A percentile compares a stretch with the other conserved stretches of the same genome.
Conservation (phyloP, 768 basidiomycete genomes). For the Agaricus sinodeliciosus region DNA sequence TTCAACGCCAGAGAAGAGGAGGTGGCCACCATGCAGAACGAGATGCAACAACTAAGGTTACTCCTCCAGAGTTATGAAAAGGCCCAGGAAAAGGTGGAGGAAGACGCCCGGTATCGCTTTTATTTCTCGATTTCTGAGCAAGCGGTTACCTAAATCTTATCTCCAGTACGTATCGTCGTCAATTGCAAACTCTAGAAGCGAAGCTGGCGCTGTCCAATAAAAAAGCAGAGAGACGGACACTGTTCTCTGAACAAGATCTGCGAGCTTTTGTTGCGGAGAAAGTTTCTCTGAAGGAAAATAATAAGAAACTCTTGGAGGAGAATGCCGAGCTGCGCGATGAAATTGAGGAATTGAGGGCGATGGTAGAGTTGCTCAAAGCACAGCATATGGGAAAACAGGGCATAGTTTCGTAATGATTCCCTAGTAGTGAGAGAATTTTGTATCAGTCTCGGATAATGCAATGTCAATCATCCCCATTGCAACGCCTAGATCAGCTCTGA, state of each 20-base stretch:
- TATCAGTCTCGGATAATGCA: neutral
- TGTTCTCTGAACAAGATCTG: slow-evolving; percentile 33
- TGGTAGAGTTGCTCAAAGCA: slow-evolving; percentile 60
- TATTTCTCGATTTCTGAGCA: neutral
- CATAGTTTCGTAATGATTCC: slow-evolving; percentile 37
- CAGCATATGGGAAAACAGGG: slow-evolving; percentile 41
- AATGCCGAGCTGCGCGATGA: slow-evolving; percentile 42
- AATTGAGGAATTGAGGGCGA: slow-evolving; percentile 58
- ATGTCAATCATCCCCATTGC: neutral
- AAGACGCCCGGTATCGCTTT: slow-evolving; percentile 46
- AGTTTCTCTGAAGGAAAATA: slow-evolving; percentile 37
- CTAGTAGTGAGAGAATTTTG: slow-evolving; percentile 11
- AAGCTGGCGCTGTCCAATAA: slow-evolving; percentile 41
- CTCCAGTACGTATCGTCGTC: slow-evolving; percentile 46
- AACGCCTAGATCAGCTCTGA: neutral
- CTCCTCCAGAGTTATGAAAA: slow-evolving; percentile 53
- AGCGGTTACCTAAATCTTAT: slow-evolving; percentile 7
- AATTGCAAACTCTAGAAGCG: slow-evolving; percentile 58
- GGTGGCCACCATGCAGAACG: slow-evolving; percentile 47
- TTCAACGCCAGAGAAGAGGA: slow-evolving; percentile 61
- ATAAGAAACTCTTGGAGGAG: slow-evolving; percentile 48
- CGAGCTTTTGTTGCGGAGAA: slow-evolving; percentile 41
- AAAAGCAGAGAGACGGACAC: slow-evolving; percentile 27
- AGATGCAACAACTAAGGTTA: slow-evolving; percentile 62
- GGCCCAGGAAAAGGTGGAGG: slow-evolving; percentile 47